Evolutionary conservation across 202 grass and related monocot species (phyloP), one percentile per base, ranked within the genome.

Genomic region (Saccharum hybrid): DNA sequence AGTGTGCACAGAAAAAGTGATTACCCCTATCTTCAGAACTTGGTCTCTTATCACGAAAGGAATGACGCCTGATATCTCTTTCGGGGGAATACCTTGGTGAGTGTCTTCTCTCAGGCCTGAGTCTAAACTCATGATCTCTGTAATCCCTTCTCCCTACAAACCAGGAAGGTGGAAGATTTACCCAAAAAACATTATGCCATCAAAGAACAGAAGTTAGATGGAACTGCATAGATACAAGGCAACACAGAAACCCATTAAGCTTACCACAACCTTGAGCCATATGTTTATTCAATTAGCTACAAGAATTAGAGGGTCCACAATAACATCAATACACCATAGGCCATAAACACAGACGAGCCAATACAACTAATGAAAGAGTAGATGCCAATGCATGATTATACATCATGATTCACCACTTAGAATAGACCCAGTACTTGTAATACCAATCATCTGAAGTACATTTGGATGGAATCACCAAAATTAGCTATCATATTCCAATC

Each of bases 241-340:
- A 94, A 83, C 82, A 81, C 79, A 70, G 38, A 86, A 83, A 78
- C 76, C 77, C 84, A 74, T 86, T 71, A 81, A 88, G 85, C 90
- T 92, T 94, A 92, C 92, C 90, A 81, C 64, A 80, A 88, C 80
- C 82, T 86, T 90, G 87, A 94, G 80, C 48, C 86, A 84, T 79
- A 86, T 76, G 54, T 78, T 79, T 83, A 90, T 84, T 92, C 85
- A 86, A 86, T 82, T 88, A 92, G 84, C 52, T 82, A 85, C n/a
- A 90, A 77, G 80, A 82, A 94, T 65, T 57, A 90, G 51, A 82
- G 86, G 67, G 56, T 88, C 88, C 85, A 81, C 65, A 74, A 91
- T 79, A 88, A 83, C 71, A 80, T 10, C 57, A 61, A 61, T 61
- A 26, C 21, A 61, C 71, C 78, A 57, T 65, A 77, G 68, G 51